Percentiles rank a stretch among this genome's conserved stretches.
Evolutionary conservation across 2,329 filamentous ascomycete genomes (phyloP).

Genomic region (Davidsoniella eucalypti): DNA sequence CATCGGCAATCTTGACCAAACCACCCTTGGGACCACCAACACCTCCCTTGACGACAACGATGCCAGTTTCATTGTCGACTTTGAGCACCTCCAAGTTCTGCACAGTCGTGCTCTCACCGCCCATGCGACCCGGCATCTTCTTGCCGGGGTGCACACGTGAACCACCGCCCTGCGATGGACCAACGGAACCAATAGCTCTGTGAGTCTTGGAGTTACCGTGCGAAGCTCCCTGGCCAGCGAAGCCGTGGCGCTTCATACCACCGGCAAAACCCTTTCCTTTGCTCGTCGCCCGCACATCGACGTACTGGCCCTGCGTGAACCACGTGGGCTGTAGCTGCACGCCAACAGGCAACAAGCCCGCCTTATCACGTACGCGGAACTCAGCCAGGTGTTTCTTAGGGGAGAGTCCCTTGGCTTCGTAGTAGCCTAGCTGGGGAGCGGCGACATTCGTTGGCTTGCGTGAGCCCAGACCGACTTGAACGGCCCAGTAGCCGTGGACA

Average conservation of each 20-base stretch:
- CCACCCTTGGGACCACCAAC: conserved; percentile 81
- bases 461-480: conserved; percentile 70
- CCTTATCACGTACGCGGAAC: conserved; percentile 63
- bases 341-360: conserved; percentile 61
- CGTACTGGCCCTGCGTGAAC: conserved; percentile 80
- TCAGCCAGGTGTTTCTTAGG: conserved; percentile 75
- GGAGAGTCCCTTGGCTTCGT: conserved; percentile 61
- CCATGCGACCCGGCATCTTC: conserved; percentile 97
- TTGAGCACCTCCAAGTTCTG: conserved; percentile 84
- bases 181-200: conserved; percentile 76
- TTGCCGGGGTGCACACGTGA: conserved; percentile 88
- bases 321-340: conserved; percentile 66
- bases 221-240: conserved; percentile 70
- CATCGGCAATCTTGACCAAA: conserved; percentile 73
- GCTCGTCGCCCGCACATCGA: conserved; percentile 66
- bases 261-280: conserved; percentile 88
- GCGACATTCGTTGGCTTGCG: conserved; percentile 60
- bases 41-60: conserved; percentile 73
- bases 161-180: conserved; percentile 80
- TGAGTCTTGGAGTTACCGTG: conserved; percentile 95
- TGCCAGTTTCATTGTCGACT: conserved; percentile 71
- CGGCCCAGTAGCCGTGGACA: conserved; percentile 80
- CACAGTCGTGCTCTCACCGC: conserved; percentile 69
- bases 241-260: conserved; percentile 95
- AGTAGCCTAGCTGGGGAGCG: conserved; percentile 77